Percentiles rank a stretch among this genome's conserved stretches.
Evolutionary conservation across 1,139 yeast species (phyloP).

Genomic region (Yamadazyma triangularis): DNA sequence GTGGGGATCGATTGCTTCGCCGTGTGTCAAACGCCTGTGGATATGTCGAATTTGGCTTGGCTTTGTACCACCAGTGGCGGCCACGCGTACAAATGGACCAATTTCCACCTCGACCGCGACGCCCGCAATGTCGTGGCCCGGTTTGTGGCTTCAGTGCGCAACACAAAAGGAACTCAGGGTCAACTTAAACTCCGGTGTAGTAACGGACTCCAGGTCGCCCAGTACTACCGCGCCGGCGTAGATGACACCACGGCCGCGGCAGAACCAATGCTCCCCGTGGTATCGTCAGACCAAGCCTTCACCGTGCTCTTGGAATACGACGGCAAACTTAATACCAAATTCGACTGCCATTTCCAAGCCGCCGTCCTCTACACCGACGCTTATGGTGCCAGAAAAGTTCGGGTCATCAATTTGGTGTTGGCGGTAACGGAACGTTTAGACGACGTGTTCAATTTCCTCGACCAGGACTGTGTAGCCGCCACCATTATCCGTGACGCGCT

Average conservation of each 20-base stretch:
- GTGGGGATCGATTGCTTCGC: constrained; percentile 78
- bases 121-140: constrained; percentile 63
- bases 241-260: constrained; percentile 28
- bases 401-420: constrained; percentile 78
- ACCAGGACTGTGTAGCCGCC: constrained; percentile 72
- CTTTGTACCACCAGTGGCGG: constrained; percentile 77
- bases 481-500: constrained; percentile 72
- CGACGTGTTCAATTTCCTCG: constrained; percentile 78
- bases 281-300: constrained; percentile 62
- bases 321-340: constrained; percentile 64
- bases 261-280: constrained; percentile 68
- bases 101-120: constrained; percentile 68
- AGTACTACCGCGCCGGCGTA: constrained; percentile 57
- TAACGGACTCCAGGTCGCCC: constrained; percentile 79
- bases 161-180: constrained; percentile 68
- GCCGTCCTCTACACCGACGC: constrained; percentile 81
- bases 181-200: constrained; percentile 85
- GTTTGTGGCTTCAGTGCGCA: constrained; percentile 43
- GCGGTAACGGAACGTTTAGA: constrained; percentile 73
- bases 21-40: constrained; percentile 63
- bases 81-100: constrained; percentile 55
- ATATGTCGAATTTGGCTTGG: constrained; percentile 68
- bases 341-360: constrained; percentile 88
- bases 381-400: constrained; percentile 72
- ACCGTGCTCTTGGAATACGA: constrained; percentile 75